These are phyloP conservation scores for Cynanchum wilfordii DNA, from an alignment of 257 asterid species.

Conservation along the genomic window DNA sequence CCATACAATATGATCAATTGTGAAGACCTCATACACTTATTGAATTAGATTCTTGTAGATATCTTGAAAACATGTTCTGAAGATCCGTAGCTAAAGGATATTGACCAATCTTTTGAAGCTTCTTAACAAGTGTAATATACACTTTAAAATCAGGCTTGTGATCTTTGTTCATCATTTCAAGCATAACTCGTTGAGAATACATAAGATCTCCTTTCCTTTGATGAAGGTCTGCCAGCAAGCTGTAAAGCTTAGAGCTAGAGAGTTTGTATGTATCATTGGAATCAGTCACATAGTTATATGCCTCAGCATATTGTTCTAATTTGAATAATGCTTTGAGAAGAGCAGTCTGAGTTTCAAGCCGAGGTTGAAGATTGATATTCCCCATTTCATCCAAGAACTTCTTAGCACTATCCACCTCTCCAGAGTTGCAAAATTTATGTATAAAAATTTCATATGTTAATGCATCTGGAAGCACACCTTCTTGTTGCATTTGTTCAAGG, in stretches of 20 bases:
- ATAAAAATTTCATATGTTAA: slow-evolving; percentile 61
- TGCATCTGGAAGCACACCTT: slow-evolving; percentile 40
- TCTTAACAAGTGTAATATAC: slow-evolving; percentile 38
- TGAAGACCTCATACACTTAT: not conserved
- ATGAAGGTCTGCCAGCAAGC: slow-evolving; percentile 58
- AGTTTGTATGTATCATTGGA: slow-evolving; percentile 30
- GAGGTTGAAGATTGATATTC: slow-evolving; percentile 46
- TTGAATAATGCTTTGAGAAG: slow-evolving; percentile 43
- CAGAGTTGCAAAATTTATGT: slow-evolving; percentile 35
- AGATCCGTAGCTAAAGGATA: slow-evolving; percentile 41
- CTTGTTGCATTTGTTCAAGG: slow-evolving; percentile 50
- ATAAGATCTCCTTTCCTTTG: slow-evolving; percentile 40
- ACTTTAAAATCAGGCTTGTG: slow-evolving; percentile 50
- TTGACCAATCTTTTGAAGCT: slow-evolving; percentile 38
- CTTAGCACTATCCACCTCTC: slow-evolving; percentile 40
- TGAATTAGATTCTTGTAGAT: not conserved
- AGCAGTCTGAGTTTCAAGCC: slow-evolving; percentile 43
- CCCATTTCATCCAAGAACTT: slow-evolving; percentile 47
- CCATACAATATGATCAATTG: not conserved
- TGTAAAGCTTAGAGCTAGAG: slow-evolving; percentile 42
- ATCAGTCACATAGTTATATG: slow-evolving; percentile 48
- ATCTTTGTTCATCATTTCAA: slow-evolving; percentile 70
- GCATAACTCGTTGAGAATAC: slow-evolving; percentile 46
- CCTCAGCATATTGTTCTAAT: slow-evolving; percentile 39
- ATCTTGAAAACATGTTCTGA: slow-evolving; percentile 13